Evolutionary conservation across 2,329 filamentous ascomycete species (phyloP).

Genomic region (Alternaria sp.): DNA sequence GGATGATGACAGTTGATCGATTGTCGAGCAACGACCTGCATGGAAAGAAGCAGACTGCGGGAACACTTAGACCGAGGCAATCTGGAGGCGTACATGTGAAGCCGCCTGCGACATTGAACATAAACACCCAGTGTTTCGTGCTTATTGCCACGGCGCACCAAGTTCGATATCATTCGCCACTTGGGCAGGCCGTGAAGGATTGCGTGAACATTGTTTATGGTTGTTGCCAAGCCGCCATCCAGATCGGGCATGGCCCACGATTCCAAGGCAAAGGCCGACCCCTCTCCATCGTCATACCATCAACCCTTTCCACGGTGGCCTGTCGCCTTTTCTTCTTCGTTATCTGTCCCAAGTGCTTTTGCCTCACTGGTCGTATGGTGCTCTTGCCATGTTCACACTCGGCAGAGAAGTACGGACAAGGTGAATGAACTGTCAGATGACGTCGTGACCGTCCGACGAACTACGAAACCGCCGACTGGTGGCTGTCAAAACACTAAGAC

Average conservation of each 20-base stretch:
- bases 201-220: neutral
- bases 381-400: neutral
- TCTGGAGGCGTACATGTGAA: neutral
- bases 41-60: slow-evolving; percentile 2
- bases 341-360: neutral
- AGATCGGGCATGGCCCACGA: slow-evolving; percentile 7
- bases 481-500: slow-evolving; percentile 4
- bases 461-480: slow-evolving; percentile 9
- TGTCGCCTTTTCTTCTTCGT: slow-evolving; percentile 5
- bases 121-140: slow-evolving; percentile 4
- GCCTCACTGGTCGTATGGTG: neutral
- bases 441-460: neutral
- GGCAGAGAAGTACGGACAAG: slow-evolving; percentile 5
- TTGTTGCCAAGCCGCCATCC: slow-evolving; percentile 9
- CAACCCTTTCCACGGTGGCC: neutral
- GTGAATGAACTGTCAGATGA: slow-evolving; percentile 9
- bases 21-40: neutral
- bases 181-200: neutral
- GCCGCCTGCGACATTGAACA: neutral
- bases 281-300: neutral
- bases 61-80: neutral
- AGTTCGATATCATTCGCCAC: slow-evolving; percentile 1
- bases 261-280: slow-evolving; percentile 1
- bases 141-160: neutral
- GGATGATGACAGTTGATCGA: slow-evolving; percentile 3